Evolutionary conservation across 257 asterid species (phyloP), one percentile per base, ranked within the genome.

Genomic region (Przewalskia tangutica): DNA sequence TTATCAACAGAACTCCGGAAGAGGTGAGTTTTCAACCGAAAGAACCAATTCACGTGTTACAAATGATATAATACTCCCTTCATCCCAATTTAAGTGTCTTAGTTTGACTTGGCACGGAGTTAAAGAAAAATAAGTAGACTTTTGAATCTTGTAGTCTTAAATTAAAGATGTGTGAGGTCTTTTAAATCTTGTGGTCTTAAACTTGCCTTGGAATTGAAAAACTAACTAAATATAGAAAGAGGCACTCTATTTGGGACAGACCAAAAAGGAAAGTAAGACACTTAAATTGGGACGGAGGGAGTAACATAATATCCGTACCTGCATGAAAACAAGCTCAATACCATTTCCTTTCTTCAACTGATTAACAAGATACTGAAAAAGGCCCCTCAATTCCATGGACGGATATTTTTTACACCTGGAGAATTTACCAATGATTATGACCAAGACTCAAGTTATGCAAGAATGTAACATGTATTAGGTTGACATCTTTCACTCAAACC

Each of bases 341-440:
- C 99, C 99, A 87, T 84, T 87, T 80, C 99, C 99, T 86, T 90
- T 94, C 91, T 96, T 96, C 93, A 96, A 91, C 85, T 96, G 99
- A 86, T 96, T 94, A 34, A 90, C 97, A 82, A 96, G 98, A 87
- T 96, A 96, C 91, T 96, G 99, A 89, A 96, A 96, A 82, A 96
- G 98, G 62, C 99, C 99, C 87, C 98, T 87, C 83, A 96, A 96
- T 87, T 96, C 99, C 99, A 96, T 94, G 12, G 99, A 96, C 51
- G 99, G 99, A 71, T 96, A 96, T 85, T 96, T 96, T 89, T 96
- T 96, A 89, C 99, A 96, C 93, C 99, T 96, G 83, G 75, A 84
- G 81, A 84, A 71, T 86, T 23, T 48, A 18, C 77, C 84, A 77
- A 12, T 51, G 81, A 53, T 83, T 75, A 75, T 51, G 7, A 75